A percentile compares a stretch with the other conserved stretches of the same genome.
Conservation (phyloP, 108 stramenopile species). For the Pseudonitzschia multistriata region DNA sequence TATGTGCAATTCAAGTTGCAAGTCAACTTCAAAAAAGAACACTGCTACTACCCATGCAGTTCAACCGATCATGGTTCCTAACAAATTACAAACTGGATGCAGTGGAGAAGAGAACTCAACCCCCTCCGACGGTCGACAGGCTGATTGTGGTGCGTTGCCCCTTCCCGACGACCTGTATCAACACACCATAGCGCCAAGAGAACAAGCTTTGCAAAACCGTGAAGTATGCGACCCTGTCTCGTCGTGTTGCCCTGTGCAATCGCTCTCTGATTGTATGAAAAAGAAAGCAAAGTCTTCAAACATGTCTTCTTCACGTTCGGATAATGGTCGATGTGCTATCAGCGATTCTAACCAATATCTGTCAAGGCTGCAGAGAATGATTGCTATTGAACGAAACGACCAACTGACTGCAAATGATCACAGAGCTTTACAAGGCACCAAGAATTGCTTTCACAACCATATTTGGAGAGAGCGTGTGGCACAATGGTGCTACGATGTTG, state of each 20-base stretch:
- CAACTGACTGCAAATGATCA: background rate
- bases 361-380: background rate
- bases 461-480: constrained; percentile 47
- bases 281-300: background rate
- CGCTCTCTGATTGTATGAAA: background rate
- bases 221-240: background rate
- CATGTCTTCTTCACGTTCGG: too few species aligned
- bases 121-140: too few species aligned
- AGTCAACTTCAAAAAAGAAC: background rate
- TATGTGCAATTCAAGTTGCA: background rate
- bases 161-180: background rate
- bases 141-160: background rate
- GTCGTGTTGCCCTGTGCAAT: background rate
- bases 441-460: constrained; percentile 1
- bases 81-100: background rate
- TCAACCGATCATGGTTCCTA: background rate
- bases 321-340: too few species aligned
- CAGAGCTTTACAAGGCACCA: background rate
- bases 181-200: background rate
- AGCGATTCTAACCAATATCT: background rate
- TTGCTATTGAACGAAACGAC: background rate
- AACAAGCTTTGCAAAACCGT: background rate
- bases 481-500: constrained; percentile 53
- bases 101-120: too few species aligned
- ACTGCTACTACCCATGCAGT: too few species aligned